Evolutionary conservation across 345 rosid genomes (phyloP).

Genomic region (Arabis alpina): DNA sequence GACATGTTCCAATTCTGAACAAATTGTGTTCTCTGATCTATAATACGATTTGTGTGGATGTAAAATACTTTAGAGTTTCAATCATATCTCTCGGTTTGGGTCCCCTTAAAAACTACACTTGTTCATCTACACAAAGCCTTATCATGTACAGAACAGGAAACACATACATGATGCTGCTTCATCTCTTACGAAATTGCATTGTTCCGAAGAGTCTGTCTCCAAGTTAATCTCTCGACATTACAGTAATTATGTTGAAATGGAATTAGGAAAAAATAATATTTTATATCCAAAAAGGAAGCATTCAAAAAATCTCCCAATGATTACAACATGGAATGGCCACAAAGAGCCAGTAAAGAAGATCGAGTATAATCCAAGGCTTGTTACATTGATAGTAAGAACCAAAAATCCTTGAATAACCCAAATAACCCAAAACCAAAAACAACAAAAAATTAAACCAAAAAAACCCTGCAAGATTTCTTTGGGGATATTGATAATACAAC

Average conservation of each 20-base stretch:
- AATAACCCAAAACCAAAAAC: constrained; percentile 23
- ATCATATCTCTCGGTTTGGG: neutral
- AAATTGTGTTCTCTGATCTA: neutral
- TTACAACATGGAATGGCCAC: constrained; percentile 38
- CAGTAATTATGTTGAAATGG: neutral
- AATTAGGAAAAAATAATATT: constrained; percentile 12
- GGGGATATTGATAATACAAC: constrained; percentile 41
- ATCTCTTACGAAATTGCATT: neutral
- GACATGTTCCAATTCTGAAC: neutral
- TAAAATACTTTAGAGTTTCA: neutral
- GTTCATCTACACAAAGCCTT: too few relatives aligned
- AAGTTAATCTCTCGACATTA: neutral
- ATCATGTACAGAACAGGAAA: too few relatives aligned
- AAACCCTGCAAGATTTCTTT: constrained; percentile 33
- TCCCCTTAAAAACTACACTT: too few relatives aligned
- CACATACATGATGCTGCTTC: neutral
- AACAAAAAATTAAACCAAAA: neutral
- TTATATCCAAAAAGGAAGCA: constrained; percentile 35
- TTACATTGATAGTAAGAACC: constrained; percentile 42
- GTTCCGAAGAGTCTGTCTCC: neutral
- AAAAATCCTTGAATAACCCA: constrained; percentile 41
- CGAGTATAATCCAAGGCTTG: constrained; percentile 41
- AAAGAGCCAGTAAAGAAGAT: constrained; percentile 31
- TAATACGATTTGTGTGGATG: neutral
- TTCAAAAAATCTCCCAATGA: constrained; percentile 24